Evolutionary conservation across 2,329 filamentous ascomycete species (phyloP), one percentile per base, ranked within the genome.

Genomic region (Monosporascus sp.): DNA sequence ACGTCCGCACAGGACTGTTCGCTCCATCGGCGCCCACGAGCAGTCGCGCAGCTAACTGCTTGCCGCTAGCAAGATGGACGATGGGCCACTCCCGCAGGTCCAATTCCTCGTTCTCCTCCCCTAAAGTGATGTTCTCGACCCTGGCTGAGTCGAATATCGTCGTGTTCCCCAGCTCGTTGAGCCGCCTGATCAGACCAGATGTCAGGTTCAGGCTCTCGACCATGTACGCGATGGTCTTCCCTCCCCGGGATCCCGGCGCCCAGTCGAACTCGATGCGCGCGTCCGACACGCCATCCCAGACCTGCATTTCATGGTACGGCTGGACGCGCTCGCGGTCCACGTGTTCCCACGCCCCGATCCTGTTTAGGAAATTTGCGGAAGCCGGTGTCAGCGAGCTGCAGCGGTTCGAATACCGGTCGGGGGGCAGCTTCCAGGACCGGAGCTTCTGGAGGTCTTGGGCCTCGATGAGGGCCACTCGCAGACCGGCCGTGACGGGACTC

Each of bases 231-330:
- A 99, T 90, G 1, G 84, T 88, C 55, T 77, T 81, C 65, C 74
- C 73, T 70, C 62, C 72, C 71, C 46, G 72, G 4, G 47, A 52
- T 22, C 63, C 77, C 74, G 38, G 74, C 68, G 71, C 71, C 86
- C 86, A 89, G 72, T 94, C 89, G 70, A 99, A 99, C 61, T 90
- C 88, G 68, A 99, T 94, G 61, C 86, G 83, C 37, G 91, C 89
- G 54, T 85, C 91, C 41, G 88, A 89, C 52, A 96, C 83, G 57
- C 93, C 95, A 69, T 99, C 94, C 94, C 95, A 99, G 34, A 97
- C 94, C 69, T 96, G 88, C 94, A 99, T 99, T 63, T 93, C 89
- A 54, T 95, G 86, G 70, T 97, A 99, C 1, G 85, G 81, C 73
- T 97, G 92, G 36, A 94, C 83, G 34, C 94, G 84, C 6, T 82